These are phyloP conservation scores for Thalassiosira livingstoniorum DNA, from an alignment of 352 stramenopile genomes.

Conservation along the genomic window DNA sequence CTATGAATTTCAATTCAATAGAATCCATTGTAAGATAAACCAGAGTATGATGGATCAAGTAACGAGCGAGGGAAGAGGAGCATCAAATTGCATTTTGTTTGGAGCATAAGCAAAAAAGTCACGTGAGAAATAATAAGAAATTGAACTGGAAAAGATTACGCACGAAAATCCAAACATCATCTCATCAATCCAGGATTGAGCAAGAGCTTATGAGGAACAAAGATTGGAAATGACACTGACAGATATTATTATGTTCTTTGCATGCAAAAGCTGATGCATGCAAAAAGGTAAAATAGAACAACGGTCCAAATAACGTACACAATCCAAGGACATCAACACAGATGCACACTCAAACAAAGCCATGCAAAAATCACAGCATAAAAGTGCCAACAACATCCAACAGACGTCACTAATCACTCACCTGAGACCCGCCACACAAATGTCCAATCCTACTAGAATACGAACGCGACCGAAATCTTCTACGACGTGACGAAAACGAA, in stretches of 20 bases:
- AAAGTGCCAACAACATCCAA: not conserved
- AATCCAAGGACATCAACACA: not conserved
- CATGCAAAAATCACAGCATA: not conserved
- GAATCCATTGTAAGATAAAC: not conserved
- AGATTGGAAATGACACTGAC: too few relatives aligned
- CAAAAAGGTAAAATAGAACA: not conserved
- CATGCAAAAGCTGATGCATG: not conserved
- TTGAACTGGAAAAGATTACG: constrained; percentile 1
- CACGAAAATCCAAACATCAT: not conserved
- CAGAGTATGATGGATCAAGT: not conserved
- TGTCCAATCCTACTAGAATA: constrained; percentile 24
- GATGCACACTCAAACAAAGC: too few relatives aligned
- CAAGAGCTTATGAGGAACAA: too few relatives aligned
- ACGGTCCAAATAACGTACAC: not conserved
- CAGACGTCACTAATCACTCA: constrained; percentile 15
- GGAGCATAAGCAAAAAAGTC: not conserved
- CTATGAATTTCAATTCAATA: constrained; percentile 19
- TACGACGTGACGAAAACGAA: constrained; percentile 6
- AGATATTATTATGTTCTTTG: too few relatives aligned
- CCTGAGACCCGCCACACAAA: constrained; percentile 48
- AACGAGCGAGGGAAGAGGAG: not conserved
- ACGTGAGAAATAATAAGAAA: not conserved
- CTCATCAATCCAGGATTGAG: too few relatives aligned
- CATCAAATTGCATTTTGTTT: not conserved
- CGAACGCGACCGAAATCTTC: constrained; percentile 22